phyloP scores from a whole-genome alignment of 2,329 filamentous ascomycete genomes.

The Xylaria digitata region DNA sequence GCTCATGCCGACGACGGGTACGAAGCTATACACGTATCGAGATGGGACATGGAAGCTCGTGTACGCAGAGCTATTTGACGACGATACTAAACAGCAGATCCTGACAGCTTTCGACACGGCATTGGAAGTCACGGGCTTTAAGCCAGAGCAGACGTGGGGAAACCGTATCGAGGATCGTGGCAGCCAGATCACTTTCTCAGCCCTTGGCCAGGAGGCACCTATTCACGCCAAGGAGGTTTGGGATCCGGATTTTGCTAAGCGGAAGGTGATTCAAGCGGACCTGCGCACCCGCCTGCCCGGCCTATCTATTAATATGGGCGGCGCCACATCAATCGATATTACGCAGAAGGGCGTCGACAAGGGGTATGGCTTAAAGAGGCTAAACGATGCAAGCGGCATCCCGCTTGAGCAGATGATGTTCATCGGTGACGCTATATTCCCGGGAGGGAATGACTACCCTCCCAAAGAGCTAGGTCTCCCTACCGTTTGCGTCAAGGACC shows the following conservation, averaged over 20 bases:
- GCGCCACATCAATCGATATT: slow-evolving; percentile 55
- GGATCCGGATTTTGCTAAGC: slow-evolving; percentile 56
- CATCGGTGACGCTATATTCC: slow-evolving; percentile 52
- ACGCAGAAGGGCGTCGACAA: slow-evolving; percentile 55
- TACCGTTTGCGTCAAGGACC: slow-evolving; percentile 41
- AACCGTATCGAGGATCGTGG: slow-evolving; percentile 56
- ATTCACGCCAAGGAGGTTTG: slow-evolving; percentile 52
- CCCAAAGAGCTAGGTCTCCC: slow-evolving; percentile 49
- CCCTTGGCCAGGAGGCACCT: slow-evolving; percentile 55
- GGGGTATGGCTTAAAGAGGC: slow-evolving; percentile 48
- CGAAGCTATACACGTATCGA: slow-evolving; percentile 54
- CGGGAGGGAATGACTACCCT: slow-evolving; percentile 53
- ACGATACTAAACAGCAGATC: slow-evolving; percentile 48
- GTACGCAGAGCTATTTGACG: slow-evolving; percentile 55
- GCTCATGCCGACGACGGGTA: slow-evolving; percentile 57
- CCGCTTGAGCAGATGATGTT: slow-evolving; percentile 54
- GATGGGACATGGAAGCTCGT: slow-evolving; percentile 48
- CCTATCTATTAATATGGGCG: slow-evolving; percentile 56
- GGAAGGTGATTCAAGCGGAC: slow-evolving; percentile 54
- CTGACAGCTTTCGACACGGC: slow-evolving; percentile 51
- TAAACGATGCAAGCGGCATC: slow-evolving; percentile 48
- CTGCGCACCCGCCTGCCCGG: slow-evolving; percentile 51
- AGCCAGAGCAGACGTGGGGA: slow-evolving; percentile 52
- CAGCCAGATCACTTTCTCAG: slow-evolving; percentile 57
- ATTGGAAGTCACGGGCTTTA: slow-evolving; percentile 50